Conservation (phyloP, 1,139 yeast genomes). For the Kluyveromyces sp. region DNA sequence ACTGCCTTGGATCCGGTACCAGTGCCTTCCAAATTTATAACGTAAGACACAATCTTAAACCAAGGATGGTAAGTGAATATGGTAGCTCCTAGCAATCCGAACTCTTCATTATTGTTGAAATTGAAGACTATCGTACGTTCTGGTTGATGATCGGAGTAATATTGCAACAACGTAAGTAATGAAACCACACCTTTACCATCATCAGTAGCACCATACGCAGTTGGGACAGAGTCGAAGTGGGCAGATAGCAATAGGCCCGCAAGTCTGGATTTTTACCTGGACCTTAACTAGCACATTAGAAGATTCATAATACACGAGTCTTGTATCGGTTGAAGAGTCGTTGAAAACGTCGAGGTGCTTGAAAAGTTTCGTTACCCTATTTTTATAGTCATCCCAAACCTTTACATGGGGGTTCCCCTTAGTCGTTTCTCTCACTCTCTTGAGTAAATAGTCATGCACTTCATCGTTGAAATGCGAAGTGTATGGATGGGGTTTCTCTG, state of each 20-base stretch:
- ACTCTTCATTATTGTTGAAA: conserved; percentile 86
- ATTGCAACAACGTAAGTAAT: conserved; percentile 59
- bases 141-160: conserved; percentile 44
- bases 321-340: conserved; percentile 32
- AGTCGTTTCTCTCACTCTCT: conserved; percentile 35
- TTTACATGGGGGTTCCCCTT: conserved; percentile 14
- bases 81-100: conserved; percentile 78
- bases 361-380: conserved; percentile 39
- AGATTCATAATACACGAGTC: conserved; percentile 66
- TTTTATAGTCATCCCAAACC: conserved; percentile 47
- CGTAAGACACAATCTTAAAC: conserved; percentile 53
- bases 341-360: conserved; percentile 42
- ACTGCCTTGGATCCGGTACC: conserved; percentile 90
- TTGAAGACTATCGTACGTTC: conserved; percentile 68
- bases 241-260: conserved; percentile 70
- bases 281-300: conserved; percentile 68
- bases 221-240: conserved; percentile 85
- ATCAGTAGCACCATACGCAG: conserved; percentile 83
- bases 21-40: conserved; percentile 88
- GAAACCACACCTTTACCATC: conserved; percentile 92
- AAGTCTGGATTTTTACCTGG: conserved; percentile 45
- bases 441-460: conserved; percentile 60
- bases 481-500: conserved; percentile 66
- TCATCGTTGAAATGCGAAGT: conserved; percentile 66
- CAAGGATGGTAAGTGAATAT: conserved; percentile 71